Conservation (phyloP, 1,284 basidiomycete species). For the Pseudozyma hubeiensis region DNA sequence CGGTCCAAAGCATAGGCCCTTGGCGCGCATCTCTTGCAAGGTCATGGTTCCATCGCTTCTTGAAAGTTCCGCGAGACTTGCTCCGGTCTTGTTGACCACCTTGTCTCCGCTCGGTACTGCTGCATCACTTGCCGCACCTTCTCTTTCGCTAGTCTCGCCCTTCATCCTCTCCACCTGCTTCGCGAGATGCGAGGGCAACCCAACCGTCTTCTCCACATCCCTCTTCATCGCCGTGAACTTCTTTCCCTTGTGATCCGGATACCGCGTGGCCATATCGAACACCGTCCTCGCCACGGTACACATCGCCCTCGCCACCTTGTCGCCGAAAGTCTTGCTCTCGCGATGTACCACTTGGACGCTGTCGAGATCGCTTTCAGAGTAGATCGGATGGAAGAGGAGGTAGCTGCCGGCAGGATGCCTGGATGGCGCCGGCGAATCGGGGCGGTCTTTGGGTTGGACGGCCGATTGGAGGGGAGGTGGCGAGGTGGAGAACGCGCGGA, state of each 20-base stretch:
- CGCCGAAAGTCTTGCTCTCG: slow-evolving; percentile 76
- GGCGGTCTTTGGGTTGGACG: slow-evolving; percentile 34
- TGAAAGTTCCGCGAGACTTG: slow-evolving; percentile 8
- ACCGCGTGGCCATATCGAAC: slow-evolving; percentile 61
- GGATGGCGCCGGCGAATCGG: slow-evolving; percentile 6
- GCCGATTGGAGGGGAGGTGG: slow-evolving; percentile 12
- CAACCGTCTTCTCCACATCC: slow-evolving; percentile 39
- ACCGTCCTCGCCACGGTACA: slow-evolving; percentile 27
- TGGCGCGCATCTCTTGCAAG: slow-evolving; percentile 53
- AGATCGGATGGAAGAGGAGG: slow-evolving; percentile 53
- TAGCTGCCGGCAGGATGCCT: slow-evolving; percentile 44
- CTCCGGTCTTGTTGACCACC: slow-evolving; percentile 28
- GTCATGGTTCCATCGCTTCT: slow-evolving; percentile 38
- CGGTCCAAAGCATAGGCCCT: slow-evolving; percentile 55
- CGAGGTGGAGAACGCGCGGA: slow-evolving; percentile 5
- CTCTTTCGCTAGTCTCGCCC: not conserved
- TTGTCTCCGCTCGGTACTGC: not conserved
- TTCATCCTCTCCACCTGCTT: slow-evolving; percentile 34
- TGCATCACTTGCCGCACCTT: not conserved
- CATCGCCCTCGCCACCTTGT: slow-evolving; percentile 76
- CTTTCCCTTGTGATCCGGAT: slow-evolving; percentile 47
- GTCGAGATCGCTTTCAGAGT: slow-evolving; percentile 75
- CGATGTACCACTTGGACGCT: slow-evolving; percentile 82
- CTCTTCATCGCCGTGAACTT: slow-evolving; percentile 50
- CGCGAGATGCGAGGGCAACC: slow-evolving; percentile 29